Conservation (phyloP, 768 basidiomycete species). For the Serendipita sp. region DNA sequence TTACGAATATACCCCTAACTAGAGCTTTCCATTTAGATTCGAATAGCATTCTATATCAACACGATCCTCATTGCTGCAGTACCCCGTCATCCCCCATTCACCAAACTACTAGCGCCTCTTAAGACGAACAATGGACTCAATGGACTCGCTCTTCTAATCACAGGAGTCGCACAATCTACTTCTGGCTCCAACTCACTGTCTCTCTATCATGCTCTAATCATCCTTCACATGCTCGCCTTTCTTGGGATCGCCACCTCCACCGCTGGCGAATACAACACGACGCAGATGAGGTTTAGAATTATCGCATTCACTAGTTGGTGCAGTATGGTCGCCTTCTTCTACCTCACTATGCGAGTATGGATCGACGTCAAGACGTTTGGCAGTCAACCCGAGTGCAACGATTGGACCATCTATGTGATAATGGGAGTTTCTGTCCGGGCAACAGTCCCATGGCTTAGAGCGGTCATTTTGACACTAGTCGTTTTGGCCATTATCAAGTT, state of each 20-base stretch:
- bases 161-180: neutral
- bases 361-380: constrained; percentile 9
- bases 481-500: neutral
- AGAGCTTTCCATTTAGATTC: neutral
- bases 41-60: constrained; percentile 4
- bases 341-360: constrained; percentile 4
- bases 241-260: constrained; percentile 7
- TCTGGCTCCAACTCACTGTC: neutral
- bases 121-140: constrained; percentile 5
- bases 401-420: constrained; percentile 8
- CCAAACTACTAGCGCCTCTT: neutral
- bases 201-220: constrained; percentile 10
- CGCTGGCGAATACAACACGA: constrained; percentile 7
- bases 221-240: constrained; percentile 8
- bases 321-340: constrained; percentile 3
- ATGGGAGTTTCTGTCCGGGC: constrained; percentile 3
- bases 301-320: neutral
- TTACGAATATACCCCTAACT: neutral
- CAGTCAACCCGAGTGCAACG: constrained; percentile 7
- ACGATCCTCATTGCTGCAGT: neutral
- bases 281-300: neutral
- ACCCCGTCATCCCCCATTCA: neutral
- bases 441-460: constrained; percentile 8
- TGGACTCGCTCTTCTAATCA: neutral
- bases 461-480: neutral